Conservation (phyloP, 1,284 basidiomycete species). For the Paramarasmius palmivorus region DNA sequence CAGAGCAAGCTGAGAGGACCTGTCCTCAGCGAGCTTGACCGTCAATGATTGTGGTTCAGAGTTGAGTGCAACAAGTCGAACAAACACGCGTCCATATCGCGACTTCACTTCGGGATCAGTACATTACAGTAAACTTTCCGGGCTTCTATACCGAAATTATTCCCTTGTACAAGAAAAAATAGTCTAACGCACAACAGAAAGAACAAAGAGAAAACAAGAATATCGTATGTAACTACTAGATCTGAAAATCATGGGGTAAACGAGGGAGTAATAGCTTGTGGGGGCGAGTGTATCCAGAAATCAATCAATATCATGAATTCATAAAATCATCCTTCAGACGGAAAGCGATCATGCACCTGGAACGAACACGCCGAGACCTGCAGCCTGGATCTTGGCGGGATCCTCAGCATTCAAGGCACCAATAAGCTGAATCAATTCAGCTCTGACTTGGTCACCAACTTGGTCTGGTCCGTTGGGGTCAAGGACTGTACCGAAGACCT, state of each 20-base stretch:
- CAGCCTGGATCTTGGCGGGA: slow-evolving; percentile 74
- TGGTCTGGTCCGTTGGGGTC: slow-evolving; percentile 74
- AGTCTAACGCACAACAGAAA: slow-evolving; percentile 14
- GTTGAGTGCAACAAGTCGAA: slow-evolving; percentile 26
- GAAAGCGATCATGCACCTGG: slow-evolving; percentile 29
- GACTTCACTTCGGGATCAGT: background rate
- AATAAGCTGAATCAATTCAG: slow-evolving; percentile 77
- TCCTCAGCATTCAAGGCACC: slow-evolving; percentile 73
- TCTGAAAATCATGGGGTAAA: slow-evolving; percentile 4
- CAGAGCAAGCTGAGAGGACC: slow-evolving; percentile 1
- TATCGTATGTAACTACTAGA: slow-evolving; percentile 9
- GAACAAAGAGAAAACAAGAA: slow-evolving; percentile 8
- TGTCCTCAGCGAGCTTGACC: slow-evolving; percentile 4
- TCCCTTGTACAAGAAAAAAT: slow-evolving; percentile 10
- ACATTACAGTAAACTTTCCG: background rate
- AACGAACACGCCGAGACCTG: slow-evolving; percentile 64
- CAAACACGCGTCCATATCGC: background rate
- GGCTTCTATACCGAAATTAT: slow-evolving; percentile 11
- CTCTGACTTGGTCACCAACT: slow-evolving; percentile 75
- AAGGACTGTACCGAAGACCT: slow-evolving; percentile 84
- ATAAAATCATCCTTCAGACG: background rate
- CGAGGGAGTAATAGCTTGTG: background rate
- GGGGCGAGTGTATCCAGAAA: background rate
- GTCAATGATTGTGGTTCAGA: slow-evolving; percentile 43
- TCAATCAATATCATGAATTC: slow-evolving; percentile 1